Evolutionary conservation across 2,329 filamentous ascomycete species (phyloP), one percentile per base, ranked within the genome.

Genomic region (Capronia epimyces): DNA sequence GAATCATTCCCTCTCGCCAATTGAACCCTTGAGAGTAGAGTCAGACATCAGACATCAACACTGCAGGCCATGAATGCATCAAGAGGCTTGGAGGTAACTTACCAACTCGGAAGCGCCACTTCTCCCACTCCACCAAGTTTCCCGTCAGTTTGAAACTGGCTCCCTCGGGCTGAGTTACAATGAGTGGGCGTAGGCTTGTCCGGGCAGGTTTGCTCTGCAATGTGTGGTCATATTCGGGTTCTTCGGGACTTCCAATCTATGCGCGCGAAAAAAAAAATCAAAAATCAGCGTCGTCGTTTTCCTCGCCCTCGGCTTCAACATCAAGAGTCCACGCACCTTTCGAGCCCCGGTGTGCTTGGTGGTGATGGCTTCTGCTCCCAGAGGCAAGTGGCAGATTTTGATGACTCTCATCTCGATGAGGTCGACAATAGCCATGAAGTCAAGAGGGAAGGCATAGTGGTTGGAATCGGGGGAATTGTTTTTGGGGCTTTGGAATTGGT

Each of bases 41-140:
- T 34, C 13, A 16, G n/a, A 13, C n/a, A 34, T 34, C 4, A 34
- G 5, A 27, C 25, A 6, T 10, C 5, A 6, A 10, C 6, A 27
- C 10, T 27, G 25, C 6, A 10, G 25, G 25, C 25, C 25, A 10
- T 10, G n/a, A n/a, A n/a, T n/a, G n/a, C n/a, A n/a, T n/a, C n/a
- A n/a, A n/a, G n/a, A n/a, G n/a, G n/a, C n/a, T n/a, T n/a, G n/a
- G n/a, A n/a, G n/a, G 25, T 29, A 29, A 34, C n/a, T 34, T 34
- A 25, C 52, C 49, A 1, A 89, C 74, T n/a, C 83, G 73, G 68
- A 89, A 82, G 1, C 76, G 72, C 83, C 83, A 87, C 60, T 84
- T 82, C 63, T 83, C 78, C 81, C 80, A 83, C 47, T 73, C 66
- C 6, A 80, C 60, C 13, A 68, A 56, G 60, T 76, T 67, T 41